Base-by-base conservation (phyloP, 176 grass and related monocot genomes). In the Poa pratensis region DNA sequence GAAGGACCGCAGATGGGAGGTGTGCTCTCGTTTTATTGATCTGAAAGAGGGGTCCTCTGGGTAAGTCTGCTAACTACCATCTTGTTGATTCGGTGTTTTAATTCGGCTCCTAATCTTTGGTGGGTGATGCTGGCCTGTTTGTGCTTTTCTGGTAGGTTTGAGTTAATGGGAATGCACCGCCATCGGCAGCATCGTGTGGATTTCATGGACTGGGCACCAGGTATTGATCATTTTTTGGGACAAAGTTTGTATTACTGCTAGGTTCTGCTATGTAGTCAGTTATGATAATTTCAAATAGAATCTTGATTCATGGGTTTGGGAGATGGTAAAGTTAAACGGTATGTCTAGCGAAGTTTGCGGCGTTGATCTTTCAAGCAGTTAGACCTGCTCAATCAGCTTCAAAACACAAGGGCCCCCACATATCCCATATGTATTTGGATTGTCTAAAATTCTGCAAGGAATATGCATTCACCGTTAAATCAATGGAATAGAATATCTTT, bases 161-260 rank as follows among this genome's bases (percentile, higher is more conserved):
- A 97, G 77, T 69, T 97, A 78, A 63, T 95, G 89, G 92, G 95
- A 39, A 95, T 95, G 92, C 95, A 97, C 72, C 78, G 91, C 10
- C 89, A 93, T 78, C 88, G 95, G 39, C 89, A 98, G 26, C 95
- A 98, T 55, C 82, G 91, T 2, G 26, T 95, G 55, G 95, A 95
- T 91, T 98, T 86, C 93, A 93, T 98, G 95, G 95, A 98, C 58
- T 98, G 93, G 95, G 93, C 92, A 32, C 96, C 96, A 86, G 94
- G 94, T 96, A 87, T 32, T 51, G 54, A n/a, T 83, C 11, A 45
- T 80, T 80, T 75, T 42, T 53, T 49, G 11, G 52, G 17, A n/a
- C 28, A 19, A 69, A 11, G 19, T 32, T 63, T 75, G 37, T 16
- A 20, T 34, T 74, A 42, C 16, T 32, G 27, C 9, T 60, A 74